Evolutionary conservation across 2,329 filamentous ascomycete species (phyloP), one percentile per base, ranked within the genome.

Genomic region (Pyrenophora graminea): DNA sequence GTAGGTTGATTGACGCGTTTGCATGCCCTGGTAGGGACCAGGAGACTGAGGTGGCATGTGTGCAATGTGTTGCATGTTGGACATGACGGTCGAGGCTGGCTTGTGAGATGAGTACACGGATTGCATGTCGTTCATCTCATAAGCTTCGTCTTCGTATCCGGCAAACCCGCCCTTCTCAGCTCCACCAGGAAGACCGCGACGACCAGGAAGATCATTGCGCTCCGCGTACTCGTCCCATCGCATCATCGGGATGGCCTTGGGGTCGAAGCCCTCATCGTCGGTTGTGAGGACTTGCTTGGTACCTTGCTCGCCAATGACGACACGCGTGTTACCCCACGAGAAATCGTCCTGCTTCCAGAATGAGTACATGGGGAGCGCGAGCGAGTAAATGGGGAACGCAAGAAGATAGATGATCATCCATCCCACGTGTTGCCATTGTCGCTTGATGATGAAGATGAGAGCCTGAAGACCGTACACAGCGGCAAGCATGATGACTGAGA

Each of bases 301-400:
- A 57, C 92, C 93, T 74, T 93, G 91, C 74, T 99, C 94, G 53
- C 91, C 93, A 61, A 97, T 89, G 62, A 99, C 94, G 59, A 99
- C 86, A 83, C 94, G 91, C 1, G 94, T 99, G 78, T 94, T 97
- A 82, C 94, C 94, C 94, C 94, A 99, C 2, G 87, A 87, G 81
- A 99, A 99, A 77, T 99, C 93, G 76, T 99, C 94, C 74, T 97
- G 92, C 76, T 97, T 96, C 94, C 94, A 99, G 87, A 99, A 99
- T 0, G 93, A 96, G 79, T 97, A 99, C 58, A 99, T 78, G 0
- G 94, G 94, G 10, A 99, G 83, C 57, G 95, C 71, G 66, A 99
- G 90, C 3, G 88, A 94, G 79, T 93, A 97, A 63, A 99, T 89
- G 0, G 94, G 94, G 79, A 89, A 97, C 2, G 94, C 94, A n/a